A percentile compares a stretch with the other conserved stretches of the same genome.
phyloP scores from a whole-genome alignment of 257 asterid genomes.

The Solanum dulcamara region DNA sequence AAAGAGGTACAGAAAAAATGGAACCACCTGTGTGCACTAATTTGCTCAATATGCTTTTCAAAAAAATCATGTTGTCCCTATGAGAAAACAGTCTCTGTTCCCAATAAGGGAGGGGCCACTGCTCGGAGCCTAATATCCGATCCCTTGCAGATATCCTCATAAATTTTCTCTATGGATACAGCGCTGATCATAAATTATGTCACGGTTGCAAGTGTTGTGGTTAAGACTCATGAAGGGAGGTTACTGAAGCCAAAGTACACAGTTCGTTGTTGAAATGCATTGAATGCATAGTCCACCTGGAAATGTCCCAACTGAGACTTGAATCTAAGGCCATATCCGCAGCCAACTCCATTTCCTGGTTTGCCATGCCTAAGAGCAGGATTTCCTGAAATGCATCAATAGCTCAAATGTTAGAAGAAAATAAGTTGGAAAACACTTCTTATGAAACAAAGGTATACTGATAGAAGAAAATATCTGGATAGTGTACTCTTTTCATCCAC shows the following conservation, averaged over 20 bases:
- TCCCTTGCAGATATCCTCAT: background rate
- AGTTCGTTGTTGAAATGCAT: conserved; percentile 67
- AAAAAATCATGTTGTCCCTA: background rate
- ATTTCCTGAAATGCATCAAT: conserved; percentile 37
- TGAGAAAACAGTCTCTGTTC: background rate
- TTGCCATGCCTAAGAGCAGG: conserved; percentile 88
- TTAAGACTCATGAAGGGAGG: conserved; percentile 24
- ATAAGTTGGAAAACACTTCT: background rate
- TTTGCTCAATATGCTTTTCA: background rate
- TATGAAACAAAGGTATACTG: background rate
- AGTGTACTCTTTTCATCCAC: background rate
- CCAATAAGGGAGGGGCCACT: background rate
- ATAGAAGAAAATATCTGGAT: background rate
- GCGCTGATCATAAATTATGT: background rate
- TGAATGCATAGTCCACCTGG: conserved; percentile 73
- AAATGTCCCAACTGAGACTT: conserved; percentile 74
- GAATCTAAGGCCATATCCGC: conserved; percentile 79
- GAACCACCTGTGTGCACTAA: background rate
- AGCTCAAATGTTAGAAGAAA: background rate
- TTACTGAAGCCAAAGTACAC: conserved; percentile 72
- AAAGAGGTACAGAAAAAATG: background rate
- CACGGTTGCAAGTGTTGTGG: background rate
- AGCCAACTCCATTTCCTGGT: conserved; percentile 75
- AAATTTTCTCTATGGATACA: background rate
- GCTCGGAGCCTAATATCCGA: background rate